phyloP scores from a whole-genome alignment of 305 asterid genomes.

The Fraxinus greggii region DNA sequence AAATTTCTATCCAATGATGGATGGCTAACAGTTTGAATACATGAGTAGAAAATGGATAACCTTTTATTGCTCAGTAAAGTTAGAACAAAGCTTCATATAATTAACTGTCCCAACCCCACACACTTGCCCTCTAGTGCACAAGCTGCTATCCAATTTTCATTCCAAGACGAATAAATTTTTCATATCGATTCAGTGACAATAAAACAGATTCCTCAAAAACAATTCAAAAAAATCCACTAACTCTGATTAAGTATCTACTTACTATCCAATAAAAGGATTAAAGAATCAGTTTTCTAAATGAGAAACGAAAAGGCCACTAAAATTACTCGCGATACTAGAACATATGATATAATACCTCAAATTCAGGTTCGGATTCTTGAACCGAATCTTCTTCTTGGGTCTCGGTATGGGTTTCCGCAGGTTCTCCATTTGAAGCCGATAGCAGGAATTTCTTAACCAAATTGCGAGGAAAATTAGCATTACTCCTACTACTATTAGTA shows the following conservation, averaged over 20 bases:
- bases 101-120: background rate
- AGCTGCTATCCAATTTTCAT: background rate
- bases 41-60: background rate
- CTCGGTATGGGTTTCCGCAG: slow-evolving; percentile 39
- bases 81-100: background rate
- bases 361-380: slow-evolving; percentile 34
- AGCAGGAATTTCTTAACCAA: slow-evolving; percentile 25
- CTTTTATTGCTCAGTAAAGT: background rate
- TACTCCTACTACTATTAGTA: slow-evolving; percentile 24
- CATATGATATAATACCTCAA: slow-evolving; percentile 31
- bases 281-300: background rate
- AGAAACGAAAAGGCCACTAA: background rate
- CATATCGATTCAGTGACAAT: background rate
- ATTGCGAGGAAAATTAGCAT: slow-evolving; percentile 26
- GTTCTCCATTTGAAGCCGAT: slow-evolving; percentile 45
- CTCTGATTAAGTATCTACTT: background rate
- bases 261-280: background rate
- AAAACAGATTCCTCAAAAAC: background rate
- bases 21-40: background rate
- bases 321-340: background rate
- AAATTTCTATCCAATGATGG: background rate
- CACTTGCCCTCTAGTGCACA: background rate
- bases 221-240: background rate
- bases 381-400: slow-evolving; percentile 36
- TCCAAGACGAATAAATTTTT: background rate